Percentiles rank a stretch among this genome's conserved stretches.
phyloP scores from a whole-genome alignment of 768 basidiomycete species.

The Lentinula guzmanii region DNA sequence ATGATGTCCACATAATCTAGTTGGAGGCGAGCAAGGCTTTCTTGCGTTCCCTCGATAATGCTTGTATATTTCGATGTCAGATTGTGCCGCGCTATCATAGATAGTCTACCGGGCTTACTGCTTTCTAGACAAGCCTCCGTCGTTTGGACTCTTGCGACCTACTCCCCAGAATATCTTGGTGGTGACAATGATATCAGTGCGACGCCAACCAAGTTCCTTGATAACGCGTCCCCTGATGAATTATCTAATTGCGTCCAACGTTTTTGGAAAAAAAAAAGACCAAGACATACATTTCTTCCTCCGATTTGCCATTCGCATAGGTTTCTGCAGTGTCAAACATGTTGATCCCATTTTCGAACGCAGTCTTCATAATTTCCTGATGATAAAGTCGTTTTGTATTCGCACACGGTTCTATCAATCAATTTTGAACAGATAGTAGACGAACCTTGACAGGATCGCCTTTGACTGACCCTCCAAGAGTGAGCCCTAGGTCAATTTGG shows the following conservation, averaged over 20 bases:
- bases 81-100: not conserved
- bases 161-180: constrained; percentile 81
- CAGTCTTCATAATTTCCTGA: constrained; percentile 72
- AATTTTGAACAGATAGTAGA: not conserved
- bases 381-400: not conserved
- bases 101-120: constrained; percentile 28
- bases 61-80: constrained; percentile 20
- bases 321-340: constrained; percentile 70
- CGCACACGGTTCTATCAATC: too few relatives aligned
- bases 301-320: constrained; percentile 62
- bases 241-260: not conserved
- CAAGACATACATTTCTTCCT: constrained; percentile 58
- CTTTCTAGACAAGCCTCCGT: constrained; percentile 49
- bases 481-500: constrained; percentile 32
- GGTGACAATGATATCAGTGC: constrained; percentile 67
- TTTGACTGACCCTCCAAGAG: constrained; percentile 54
- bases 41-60: constrained; percentile 71
- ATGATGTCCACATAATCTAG: constrained; percentile 73
- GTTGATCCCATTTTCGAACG: constrained; percentile 73
- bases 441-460: constrained; percentile 67
- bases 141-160: constrained; percentile 47
- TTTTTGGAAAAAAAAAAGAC: not conserved
- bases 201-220: constrained; percentile 61
- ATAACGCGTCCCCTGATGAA: constrained; percentile 57
- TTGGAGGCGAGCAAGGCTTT: constrained; percentile 59